Percentiles rank a stretch among this genome's conserved stretches.
phyloP scores from a whole-genome alignment of 169 alveolate genomes.

The Cryptosporidium andersoni region DNA sequence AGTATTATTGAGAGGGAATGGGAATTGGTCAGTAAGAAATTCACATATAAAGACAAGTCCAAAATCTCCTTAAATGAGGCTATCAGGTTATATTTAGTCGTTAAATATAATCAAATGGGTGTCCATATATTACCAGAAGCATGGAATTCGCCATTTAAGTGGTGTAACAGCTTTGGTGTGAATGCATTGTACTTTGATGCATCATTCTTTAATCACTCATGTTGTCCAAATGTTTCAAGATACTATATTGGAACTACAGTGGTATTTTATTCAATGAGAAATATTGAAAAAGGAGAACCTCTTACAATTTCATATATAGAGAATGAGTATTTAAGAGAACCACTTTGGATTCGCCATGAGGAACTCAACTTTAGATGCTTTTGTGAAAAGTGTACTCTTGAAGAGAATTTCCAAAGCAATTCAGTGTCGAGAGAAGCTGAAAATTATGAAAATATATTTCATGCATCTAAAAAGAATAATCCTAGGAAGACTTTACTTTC shows the following conservation, averaged over 20 bases:
- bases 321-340: constrained; percentile 45
- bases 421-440: too few species aligned
- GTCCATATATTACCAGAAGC: constrained; percentile 27
- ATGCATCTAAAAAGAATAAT: constrained; percentile 10
- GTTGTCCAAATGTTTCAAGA: constrained; percentile 54
- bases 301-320: constrained; percentile 55
- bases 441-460: not conserved
- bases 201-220: constrained; percentile 59
- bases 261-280: constrained; percentile 31
- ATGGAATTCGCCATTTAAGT: constrained; percentile 53
- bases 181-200: constrained; percentile 18
- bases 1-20: not conserved
- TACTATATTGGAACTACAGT: constrained; percentile 54
- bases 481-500: constrained; percentile 23
- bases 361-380: constrained; percentile 48
- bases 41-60: not conserved
- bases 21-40: not conserved
- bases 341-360: constrained; percentile 44
- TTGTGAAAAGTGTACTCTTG: constrained; percentile 20
- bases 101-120: constrained; percentile 50
- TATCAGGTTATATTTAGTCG: constrained; percentile 46
- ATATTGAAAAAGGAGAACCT: not conserved
- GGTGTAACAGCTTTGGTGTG: constrained; percentile 21
- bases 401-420: not conserved
- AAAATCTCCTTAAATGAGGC: constrained; percentile 10